Conservation (phyloP, 2,329 filamentous ascomycete genomes). For the Cladophialophora immunda region DNA sequence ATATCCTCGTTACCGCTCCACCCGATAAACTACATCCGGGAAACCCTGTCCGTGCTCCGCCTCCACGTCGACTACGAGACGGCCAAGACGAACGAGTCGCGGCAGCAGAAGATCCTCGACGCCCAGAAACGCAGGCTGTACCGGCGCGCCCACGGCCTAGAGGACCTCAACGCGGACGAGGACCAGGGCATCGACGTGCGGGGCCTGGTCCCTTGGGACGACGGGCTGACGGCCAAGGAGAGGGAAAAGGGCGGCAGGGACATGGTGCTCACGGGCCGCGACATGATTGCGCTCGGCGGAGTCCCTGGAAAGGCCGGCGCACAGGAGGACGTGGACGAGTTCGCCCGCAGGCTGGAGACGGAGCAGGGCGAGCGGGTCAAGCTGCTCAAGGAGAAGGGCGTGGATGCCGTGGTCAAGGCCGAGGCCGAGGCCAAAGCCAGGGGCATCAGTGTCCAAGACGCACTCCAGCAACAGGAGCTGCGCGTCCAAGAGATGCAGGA, state of each 20-base stretch:
- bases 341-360: constrained; percentile 28
- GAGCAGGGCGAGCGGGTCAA: constrained; percentile 12
- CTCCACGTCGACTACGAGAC: constrained; percentile 79
- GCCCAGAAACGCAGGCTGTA: constrained; percentile 86
- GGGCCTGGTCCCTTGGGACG: constrained; percentile 44
- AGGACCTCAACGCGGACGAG: constrained; percentile 56
- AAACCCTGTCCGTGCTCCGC: constrained; percentile 75
- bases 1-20: constrained; percentile 73
- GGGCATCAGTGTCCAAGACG: not conserved
- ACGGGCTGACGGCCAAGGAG: constrained; percentile 50
- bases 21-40: constrained; percentile 72
- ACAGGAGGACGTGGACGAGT: constrained; percentile 30
- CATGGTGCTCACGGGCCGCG: constrained; percentile 37
- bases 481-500: too few relatives aligned
- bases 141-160: constrained; percentile 83
- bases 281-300: constrained; percentile 44
- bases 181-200: constrained; percentile 45
- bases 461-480: not conserved
- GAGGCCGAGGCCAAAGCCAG: constrained; percentile 3
- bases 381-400: constrained; percentile 11
- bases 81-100: constrained; percentile 73
- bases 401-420: constrained; percentile 13
- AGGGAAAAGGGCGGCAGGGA: constrained; percentile 45
- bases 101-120: constrained; percentile 80
- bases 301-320: constrained; percentile 25